Conservation (phyloP, 345 rosid genomes). For the Brassica carinata region DNA sequence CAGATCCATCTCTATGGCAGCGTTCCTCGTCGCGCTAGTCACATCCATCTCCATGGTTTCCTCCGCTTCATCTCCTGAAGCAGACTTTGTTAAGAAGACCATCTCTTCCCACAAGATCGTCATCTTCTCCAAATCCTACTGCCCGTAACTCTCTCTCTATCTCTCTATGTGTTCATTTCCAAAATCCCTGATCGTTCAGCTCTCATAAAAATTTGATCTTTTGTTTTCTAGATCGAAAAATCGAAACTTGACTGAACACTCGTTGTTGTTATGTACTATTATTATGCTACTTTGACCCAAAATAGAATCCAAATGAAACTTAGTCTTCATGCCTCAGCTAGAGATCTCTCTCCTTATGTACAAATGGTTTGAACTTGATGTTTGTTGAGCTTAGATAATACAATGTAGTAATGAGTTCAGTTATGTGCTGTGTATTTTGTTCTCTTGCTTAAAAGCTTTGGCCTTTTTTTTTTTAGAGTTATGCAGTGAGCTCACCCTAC, state of each 20-base stretch:
- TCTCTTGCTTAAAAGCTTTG: slow-evolving; percentile 13
- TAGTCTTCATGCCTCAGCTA: not conserved
- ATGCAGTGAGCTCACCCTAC: not conserved
- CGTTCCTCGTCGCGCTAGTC: slow-evolving; percentile 26
- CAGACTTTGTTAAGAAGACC: slow-evolving; percentile 69
- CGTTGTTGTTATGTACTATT: not conserved
- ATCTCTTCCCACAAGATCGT: slow-evolving; percentile 82
- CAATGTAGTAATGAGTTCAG: not conserved
- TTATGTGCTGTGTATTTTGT: not conserved
- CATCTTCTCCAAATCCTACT: slow-evolving; percentile 97
- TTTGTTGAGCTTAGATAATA: not conserved
- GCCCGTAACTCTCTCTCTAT: slow-evolving; percentile 61
- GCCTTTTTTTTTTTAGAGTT: slow-evolving; percentile 3
- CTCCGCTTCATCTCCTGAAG: slow-evolving; percentile 44
- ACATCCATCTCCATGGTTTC: slow-evolving; percentile 35
- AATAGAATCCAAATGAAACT: not conserved
- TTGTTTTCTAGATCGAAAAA: slow-evolving; percentile 4
- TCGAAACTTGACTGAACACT: not conserved
- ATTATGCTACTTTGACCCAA: not conserved
- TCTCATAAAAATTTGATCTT: slow-evolving; percentile 14
- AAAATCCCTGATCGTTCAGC: not conserved
- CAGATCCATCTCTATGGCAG: slow-evolving; percentile 26
- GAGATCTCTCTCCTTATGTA: not conserved
- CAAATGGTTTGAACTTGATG: not conserved
- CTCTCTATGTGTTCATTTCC: not conserved